phyloP scores from a whole-genome alignment of 108 stramenopile species.

The Schizochytrium sp. region DNA sequence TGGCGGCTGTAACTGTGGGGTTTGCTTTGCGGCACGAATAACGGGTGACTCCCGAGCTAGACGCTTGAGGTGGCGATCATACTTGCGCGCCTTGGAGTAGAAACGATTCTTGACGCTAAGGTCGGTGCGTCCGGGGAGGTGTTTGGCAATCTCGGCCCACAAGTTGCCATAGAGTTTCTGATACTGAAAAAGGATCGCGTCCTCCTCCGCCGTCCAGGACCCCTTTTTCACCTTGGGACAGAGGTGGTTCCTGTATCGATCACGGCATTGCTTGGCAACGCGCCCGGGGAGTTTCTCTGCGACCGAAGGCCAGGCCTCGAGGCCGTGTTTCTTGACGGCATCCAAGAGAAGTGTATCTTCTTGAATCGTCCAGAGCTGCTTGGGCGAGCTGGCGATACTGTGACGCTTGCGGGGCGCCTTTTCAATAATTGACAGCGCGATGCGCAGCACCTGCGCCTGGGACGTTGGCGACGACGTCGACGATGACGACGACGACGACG shows the following conservation, averaged over 20 bases:
- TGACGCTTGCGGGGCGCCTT: not conserved
- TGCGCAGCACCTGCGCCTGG: too few species aligned
- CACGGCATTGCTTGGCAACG: constrained; percentile 54
- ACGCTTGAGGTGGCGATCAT: not conserved
- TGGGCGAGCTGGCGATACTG: constrained; percentile 14
- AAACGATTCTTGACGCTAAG: constrained; percentile 16
- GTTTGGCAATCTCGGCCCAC: constrained; percentile 10
- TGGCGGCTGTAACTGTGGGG: not conserved
- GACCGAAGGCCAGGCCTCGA: constrained; percentile 31
- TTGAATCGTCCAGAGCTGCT: constrained; percentile 46
- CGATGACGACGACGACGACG: too few species aligned
- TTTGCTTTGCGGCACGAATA: too few species aligned
- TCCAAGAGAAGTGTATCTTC: constrained; percentile 35
- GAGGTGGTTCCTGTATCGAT: constrained; percentile 85
- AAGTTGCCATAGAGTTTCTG: constrained; percentile 58
- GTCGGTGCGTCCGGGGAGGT: not conserved
- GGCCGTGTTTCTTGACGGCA: constrained; percentile 20
- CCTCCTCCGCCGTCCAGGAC: constrained; percentile 88
- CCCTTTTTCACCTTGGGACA: constrained; percentile 83
- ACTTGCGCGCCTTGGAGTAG: not conserved
- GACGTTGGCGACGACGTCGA: too few species aligned
- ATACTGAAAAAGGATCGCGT: constrained; percentile 69
- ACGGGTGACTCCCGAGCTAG: not conserved
- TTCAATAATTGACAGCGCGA: too few species aligned
- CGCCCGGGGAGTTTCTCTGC: constrained; percentile 37